Percentiles rank a stretch among this genome's conserved stretches.
Evolutionary conservation across 2,329 filamentous ascomycete genomes (phyloP).

Genomic region (Aspergillus carbonarius): DNA sequence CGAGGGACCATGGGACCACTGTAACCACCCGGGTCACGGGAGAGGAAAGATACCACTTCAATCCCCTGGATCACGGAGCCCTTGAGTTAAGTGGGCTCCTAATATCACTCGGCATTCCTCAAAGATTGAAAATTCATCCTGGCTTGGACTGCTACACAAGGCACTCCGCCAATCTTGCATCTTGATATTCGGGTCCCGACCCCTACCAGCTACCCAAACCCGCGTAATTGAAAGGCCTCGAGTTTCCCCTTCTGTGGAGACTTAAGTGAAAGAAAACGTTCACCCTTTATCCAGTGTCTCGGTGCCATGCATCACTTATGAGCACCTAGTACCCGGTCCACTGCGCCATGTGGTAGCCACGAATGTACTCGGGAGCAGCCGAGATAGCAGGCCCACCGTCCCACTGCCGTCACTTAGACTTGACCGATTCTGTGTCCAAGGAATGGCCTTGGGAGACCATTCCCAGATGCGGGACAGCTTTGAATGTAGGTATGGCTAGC

Average conservation of each 20-base stretch:
- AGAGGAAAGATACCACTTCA: not conserved
- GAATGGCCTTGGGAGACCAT: not conserved
- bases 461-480: not conserved
- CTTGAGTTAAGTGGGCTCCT: not conserved
- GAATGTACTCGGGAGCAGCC: not conserved
- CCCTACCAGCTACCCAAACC: no score
- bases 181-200: no score
- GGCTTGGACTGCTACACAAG: not conserved
- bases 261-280: not conserved
- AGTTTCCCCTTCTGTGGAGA: not conserved
- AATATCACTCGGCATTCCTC: not conserved
- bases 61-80: not conserved
- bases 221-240: not conserved
- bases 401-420: not conserved
- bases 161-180: not conserved
- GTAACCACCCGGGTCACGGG: not conserved
- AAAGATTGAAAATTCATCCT: not conserved
- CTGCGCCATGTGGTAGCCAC: not conserved
- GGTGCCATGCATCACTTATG: no score
- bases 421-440: not conserved
- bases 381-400: not conserved
- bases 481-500: no score
- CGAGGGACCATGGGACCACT: not conserved
- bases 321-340: not conserved
- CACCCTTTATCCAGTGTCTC: no score